Percentiles rank a stretch among this genome's conserved stretches.
These are phyloP conservation scores for Aureococcus anophagefferens DNA, from an alignment of 108 stramenopile species.

Conservation along the genomic window DNA sequence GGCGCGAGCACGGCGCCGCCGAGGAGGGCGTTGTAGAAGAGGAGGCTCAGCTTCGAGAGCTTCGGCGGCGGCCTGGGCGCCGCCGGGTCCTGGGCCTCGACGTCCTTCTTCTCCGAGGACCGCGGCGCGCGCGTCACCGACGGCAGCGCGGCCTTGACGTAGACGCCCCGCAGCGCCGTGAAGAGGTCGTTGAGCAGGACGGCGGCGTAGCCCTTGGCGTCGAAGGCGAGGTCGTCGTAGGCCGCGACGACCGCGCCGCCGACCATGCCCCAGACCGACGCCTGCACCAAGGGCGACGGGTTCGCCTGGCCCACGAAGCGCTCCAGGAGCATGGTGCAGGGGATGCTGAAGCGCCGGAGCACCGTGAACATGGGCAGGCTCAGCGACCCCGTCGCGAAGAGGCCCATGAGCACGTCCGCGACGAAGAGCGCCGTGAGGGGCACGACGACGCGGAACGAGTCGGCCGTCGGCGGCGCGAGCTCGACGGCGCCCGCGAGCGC, in stretches of 20 bases:
- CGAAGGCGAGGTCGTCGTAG: slow-evolving; percentile 50
- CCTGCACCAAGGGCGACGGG: slow-evolving; percentile 32
- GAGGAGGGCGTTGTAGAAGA: slow-evolving; percentile 42
- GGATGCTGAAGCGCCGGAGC: slow-evolving; percentile 50
- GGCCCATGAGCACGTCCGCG: slow-evolving; percentile 51
- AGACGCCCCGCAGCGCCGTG: slow-evolving; percentile 53
- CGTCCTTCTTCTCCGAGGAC: slow-evolving; percentile 5
- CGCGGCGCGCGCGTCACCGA: background rate
- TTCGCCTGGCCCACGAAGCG: slow-evolving; percentile 35
- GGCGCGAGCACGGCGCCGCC: slow-evolving; percentile 14
- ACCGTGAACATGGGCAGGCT: slow-evolving; percentile 61
- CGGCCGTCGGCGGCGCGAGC: slow-evolving; percentile 20
- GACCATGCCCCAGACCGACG: slow-evolving; percentile 50
- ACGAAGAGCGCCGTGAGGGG: slow-evolving; percentile 54
- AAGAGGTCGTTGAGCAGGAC: slow-evolving; percentile 55
- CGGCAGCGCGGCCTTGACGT: slow-evolving; percentile 29
- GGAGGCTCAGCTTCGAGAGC: slow-evolving; percentile 41
- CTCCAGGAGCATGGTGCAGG: slow-evolving; percentile 59
- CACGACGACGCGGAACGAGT: slow-evolving; percentile 28
- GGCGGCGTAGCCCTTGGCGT: slow-evolving; percentile 43
- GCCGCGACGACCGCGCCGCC: slow-evolving; percentile 51
- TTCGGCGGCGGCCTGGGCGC: slow-evolving; percentile 7
- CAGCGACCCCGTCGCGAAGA: slow-evolving; percentile 48
- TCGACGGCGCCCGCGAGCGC: slow-evolving; percentile 24
- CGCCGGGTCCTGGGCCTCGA: background rate